Evolutionary conservation across 306 rosid genomes (phyloP).

Genomic region (Fagus sylvatica): DNA sequence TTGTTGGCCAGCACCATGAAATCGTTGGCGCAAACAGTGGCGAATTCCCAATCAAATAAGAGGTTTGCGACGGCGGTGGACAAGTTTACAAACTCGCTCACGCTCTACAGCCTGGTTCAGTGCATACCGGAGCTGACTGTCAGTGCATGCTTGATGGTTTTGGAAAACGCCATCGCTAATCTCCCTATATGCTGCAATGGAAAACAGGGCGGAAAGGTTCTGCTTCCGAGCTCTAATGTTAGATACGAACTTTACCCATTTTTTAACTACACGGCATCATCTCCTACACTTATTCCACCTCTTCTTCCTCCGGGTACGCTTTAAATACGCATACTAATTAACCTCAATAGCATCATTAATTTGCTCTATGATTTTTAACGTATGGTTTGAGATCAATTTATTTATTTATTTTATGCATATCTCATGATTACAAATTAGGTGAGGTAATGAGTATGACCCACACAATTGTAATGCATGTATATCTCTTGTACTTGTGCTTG

Average conservation of each 20-base stretch:
- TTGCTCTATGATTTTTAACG: too few species aligned
- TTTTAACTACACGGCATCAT: too few species aligned
- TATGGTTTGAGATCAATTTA: too few species aligned
- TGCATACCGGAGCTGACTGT: constrained; percentile 32
- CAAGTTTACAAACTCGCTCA: constrained; percentile 28
- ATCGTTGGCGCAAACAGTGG: not conserved
- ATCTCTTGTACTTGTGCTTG: too few species aligned
- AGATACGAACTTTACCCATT: too few species aligned
- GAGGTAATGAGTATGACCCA: too few species aligned
- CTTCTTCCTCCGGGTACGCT: too few species aligned
- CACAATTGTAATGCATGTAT: too few species aligned
- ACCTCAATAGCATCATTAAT: not conserved
- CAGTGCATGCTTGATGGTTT: constrained; percentile 34
- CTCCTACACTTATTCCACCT: too few species aligned
- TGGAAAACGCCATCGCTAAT: constrained; percentile 38
- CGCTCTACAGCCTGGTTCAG: constrained; percentile 35
- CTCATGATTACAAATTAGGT: too few species aligned
- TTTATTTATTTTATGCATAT: too few species aligned
- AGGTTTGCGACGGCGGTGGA: constrained; percentile 42
- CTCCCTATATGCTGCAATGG: constrained; percentile 44
- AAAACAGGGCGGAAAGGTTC: constrained; percentile 32
- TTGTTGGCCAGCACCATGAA: constrained; percentile 33
- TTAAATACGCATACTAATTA: not conserved
- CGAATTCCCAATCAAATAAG: constrained; percentile 19
- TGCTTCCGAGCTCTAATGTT: too few species aligned